Conservation (phyloP, 129 eudicot species). For the Flaveria ramosissima region DNA sequence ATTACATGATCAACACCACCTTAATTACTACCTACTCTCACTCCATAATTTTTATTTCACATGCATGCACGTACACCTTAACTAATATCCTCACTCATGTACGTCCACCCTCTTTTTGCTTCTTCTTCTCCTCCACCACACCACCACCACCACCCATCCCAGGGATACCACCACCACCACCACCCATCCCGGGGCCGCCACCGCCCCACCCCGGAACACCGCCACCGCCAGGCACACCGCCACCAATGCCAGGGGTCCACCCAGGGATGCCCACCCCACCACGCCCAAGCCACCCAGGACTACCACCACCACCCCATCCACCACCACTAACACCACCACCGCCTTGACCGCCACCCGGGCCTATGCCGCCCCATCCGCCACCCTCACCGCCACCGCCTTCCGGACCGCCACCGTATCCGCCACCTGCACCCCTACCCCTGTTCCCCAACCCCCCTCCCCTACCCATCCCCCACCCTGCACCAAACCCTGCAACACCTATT, state of each 20-base stretch:
- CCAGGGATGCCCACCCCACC: conserved; percentile 33
- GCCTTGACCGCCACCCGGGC: conserved; percentile 34
- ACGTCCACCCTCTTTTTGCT: conserved; percentile 6
- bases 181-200: conserved; percentile 2
- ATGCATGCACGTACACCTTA: conserved; percentile 1
- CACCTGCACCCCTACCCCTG: conserved; percentile 25
- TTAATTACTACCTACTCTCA: not conserved
- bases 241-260: conserved; percentile 10
- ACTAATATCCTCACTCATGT: not conserved
- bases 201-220: conserved; percentile 22
- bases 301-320: conserved; percentile 43
- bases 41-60: conserved; percentile 23
- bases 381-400: conserved; percentile 31
- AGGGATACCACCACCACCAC: not conserved
- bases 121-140: conserved; percentile 6
- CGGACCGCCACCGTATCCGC: conserved; percentile 33
- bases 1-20: not conserved
- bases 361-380: conserved; percentile 38
- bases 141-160: not conserved
- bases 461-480: conserved; percentile 40
- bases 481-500: conserved; percentile 27
- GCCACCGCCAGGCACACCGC: conserved; percentile 15
- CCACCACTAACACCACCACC: conserved; percentile 32
- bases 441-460: conserved; percentile 37
- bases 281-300: conserved; percentile 37